Conservation (phyloP, 441 rosid genomes). For the Geranium incanum region DNA sequence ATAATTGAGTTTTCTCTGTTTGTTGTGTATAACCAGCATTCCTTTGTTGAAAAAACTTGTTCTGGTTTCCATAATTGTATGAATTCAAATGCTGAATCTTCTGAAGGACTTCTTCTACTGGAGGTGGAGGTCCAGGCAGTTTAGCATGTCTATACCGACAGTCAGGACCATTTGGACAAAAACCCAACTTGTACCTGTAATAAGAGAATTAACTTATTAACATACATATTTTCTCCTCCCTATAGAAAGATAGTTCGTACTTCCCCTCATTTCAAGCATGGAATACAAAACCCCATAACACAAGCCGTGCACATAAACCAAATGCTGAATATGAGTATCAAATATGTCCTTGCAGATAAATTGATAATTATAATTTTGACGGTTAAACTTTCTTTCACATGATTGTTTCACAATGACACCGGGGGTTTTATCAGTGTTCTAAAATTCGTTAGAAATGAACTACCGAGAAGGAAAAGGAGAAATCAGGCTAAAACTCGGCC, state of each 20-base stretch:
- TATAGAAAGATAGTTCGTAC: not conserved
- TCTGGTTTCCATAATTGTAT: constrained; percentile 47
- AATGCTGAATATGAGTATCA: not conserved
- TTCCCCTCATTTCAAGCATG: not conserved
- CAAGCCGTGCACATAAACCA: not conserved
- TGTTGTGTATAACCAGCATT: constrained; percentile 49
- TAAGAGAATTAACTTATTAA: constrained; percentile 15
- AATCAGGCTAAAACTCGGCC: too few relatives aligned
- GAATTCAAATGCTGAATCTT: constrained; percentile 85
- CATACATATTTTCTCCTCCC: not conserved
- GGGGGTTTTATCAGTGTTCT: too few relatives aligned
- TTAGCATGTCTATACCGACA: constrained; percentile 92
- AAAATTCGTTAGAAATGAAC: too few relatives aligned
- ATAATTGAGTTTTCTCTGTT: constrained; percentile 52
- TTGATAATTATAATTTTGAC: not conserved
- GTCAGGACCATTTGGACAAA: constrained; percentile 97
- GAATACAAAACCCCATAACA: not conserved
- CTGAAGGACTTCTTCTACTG: constrained; percentile 90
- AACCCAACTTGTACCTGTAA: constrained; percentile 91
- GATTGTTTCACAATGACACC: not conserved
- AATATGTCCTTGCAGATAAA: not conserved
- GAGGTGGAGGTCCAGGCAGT: constrained; percentile 90
- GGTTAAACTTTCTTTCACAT: not conserved
- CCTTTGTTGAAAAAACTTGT: constrained; percentile 67
- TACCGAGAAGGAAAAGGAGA: too few relatives aligned